These are phyloP conservation scores for Termitomyces sp. DNA, from an alignment of 1,284 basidiomycete species.

Conservation along the genomic window DNA sequence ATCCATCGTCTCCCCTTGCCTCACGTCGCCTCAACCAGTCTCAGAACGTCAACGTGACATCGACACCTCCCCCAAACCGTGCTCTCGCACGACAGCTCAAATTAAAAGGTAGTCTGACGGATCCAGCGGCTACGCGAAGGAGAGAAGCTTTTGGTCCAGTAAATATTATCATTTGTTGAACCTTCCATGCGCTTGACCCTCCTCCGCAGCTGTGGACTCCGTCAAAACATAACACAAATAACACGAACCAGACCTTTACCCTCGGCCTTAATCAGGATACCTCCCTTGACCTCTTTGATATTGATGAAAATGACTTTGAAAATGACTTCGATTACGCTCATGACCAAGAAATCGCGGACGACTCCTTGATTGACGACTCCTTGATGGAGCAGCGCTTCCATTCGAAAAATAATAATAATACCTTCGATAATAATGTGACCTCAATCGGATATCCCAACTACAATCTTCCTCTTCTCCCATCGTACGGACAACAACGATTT, in stretches of 20 bases:
- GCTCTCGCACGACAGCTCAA: conserved; percentile 51
- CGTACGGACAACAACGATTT: conserved; percentile 35
- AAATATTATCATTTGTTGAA: conserved; percentile 18
- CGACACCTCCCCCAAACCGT: conserved; percentile 66
- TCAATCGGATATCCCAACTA: conserved; percentile 31
- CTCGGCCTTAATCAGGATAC: conserved; percentile 32
- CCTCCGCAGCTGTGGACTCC: conserved; percentile 26
- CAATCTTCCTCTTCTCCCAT: conserved; percentile 21
- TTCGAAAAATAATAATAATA: conserved; percentile 12
- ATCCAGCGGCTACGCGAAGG: conserved; percentile 63
- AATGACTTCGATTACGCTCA: conserved; percentile 27
- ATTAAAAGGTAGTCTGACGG: conserved; percentile 63
- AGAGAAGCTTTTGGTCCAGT: conserved; percentile 50
- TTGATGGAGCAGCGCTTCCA: conserved; percentile 15
- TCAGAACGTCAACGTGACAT: conserved; percentile 33
- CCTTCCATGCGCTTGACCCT: conserved; percentile 4
- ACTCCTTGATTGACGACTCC: conserved; percentile 14
- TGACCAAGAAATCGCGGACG: conserved; percentile 11
- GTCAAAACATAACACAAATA: conserved; percentile 21
- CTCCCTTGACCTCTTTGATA: conserved; percentile 62
- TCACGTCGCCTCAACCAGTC: conserved; percentile 30
- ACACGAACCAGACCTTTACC: conserved; percentile 28
- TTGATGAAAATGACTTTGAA: conserved; percentile 63
- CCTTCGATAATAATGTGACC: conserved; percentile 19
- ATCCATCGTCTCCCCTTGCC: conserved; percentile 28